Percentiles rank a stretch among this genome's conserved stretches.
phyloP scores from a whole-genome alignment of 805 yeast genomes.

The Saturnispora diversa region DNA sequence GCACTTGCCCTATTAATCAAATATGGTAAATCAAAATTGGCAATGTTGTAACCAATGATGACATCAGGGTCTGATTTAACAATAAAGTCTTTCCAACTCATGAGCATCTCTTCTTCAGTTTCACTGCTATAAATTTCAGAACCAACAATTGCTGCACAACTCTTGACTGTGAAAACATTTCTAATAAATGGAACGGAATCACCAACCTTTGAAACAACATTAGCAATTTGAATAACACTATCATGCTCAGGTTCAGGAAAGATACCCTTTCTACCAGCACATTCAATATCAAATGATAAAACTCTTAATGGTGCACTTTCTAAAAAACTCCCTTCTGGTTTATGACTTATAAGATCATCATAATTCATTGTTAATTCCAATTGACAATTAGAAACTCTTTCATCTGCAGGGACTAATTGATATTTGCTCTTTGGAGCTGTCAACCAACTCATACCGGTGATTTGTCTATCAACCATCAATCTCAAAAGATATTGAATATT shows the following conservation, averaged over 20 bases:
- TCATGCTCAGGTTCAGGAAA: conserved; percentile 93
- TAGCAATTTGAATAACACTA: conserved; percentile 95
- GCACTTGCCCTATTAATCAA: conserved; percentile 80
- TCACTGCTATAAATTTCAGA: conserved; percentile 74
- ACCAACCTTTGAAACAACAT: conserved; percentile 81
- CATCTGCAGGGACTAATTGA: conserved; percentile 30
- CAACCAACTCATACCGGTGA: conserved; percentile 97
- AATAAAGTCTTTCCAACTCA: conserved; percentile 81
- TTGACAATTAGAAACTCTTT: conserved; percentile 69
- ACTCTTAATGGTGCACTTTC: conserved; percentile 90
- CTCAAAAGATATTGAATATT: conserved; percentile 81
- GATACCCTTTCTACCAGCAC: conserved; percentile 95
- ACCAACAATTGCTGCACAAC: conserved; percentile 91
- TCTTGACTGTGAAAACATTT: conserved; percentile 86
- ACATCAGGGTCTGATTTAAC: conserved; percentile 89
- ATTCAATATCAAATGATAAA: conserved; percentile 92
- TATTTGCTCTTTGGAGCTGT: conserved; percentile 76
- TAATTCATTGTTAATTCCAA: conserved; percentile 70
- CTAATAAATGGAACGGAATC: conserved; percentile 83
- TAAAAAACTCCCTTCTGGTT: conserved; percentile 90
- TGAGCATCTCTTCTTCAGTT: conserved; percentile 74
- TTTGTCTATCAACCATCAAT: conserved; percentile 85
- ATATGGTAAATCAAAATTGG: conserved; percentile 94
- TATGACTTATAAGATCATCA: conserved; percentile 63
- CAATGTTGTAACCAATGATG: conserved; percentile 89